These are phyloP conservation scores for Scleroderma citrinum DNA, from an alignment of 768 basidiomycete genomes.

Conservation along the genomic window DNA sequence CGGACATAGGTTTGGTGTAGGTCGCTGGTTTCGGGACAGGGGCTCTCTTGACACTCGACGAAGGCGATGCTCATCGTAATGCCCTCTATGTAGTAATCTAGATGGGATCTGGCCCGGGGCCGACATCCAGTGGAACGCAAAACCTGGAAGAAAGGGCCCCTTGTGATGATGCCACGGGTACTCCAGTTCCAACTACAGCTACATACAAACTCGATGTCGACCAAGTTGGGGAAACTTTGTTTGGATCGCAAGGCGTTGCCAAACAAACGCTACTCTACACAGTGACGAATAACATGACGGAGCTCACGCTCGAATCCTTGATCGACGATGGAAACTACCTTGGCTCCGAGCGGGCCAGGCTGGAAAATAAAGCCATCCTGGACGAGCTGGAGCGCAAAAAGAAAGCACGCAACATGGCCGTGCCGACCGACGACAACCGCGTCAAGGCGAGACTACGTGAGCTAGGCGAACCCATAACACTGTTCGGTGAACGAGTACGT, in stretches of 20 bases:
- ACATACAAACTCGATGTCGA: no score
- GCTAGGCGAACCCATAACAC: constrained; percentile 93
- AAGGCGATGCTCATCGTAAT: no score
- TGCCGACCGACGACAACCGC: constrained; percentile 94
- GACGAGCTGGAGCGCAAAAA: constrained; percentile 98
- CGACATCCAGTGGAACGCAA: no score
- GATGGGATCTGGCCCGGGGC: no score
- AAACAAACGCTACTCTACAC: constrained; percentile 24
- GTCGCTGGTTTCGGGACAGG: no score
- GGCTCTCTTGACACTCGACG: no score
- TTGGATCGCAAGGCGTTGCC: constrained; percentile 29
- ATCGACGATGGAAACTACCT: constrained; percentile 74
- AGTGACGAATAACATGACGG: constrained; percentile 47
- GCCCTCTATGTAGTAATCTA: no score
- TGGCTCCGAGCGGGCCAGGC: constrained; percentile 66
- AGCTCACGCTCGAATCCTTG: constrained; percentile 70
- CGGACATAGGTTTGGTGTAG: no score
- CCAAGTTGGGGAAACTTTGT: constrained; percentile 20
- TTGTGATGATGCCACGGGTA: no score
- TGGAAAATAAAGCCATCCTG: constrained; percentile 82
- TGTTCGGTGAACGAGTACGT: constrained; percentile 95
- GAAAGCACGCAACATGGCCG: constrained; percentile 86
- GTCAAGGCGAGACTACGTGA: constrained; percentile 87
- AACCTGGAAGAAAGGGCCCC: no score
- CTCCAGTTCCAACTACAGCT: no score